phyloP scores from a whole-genome alignment of 2,329 filamentous ascomycete species.

The Metarhizium rileyi region DNA sequence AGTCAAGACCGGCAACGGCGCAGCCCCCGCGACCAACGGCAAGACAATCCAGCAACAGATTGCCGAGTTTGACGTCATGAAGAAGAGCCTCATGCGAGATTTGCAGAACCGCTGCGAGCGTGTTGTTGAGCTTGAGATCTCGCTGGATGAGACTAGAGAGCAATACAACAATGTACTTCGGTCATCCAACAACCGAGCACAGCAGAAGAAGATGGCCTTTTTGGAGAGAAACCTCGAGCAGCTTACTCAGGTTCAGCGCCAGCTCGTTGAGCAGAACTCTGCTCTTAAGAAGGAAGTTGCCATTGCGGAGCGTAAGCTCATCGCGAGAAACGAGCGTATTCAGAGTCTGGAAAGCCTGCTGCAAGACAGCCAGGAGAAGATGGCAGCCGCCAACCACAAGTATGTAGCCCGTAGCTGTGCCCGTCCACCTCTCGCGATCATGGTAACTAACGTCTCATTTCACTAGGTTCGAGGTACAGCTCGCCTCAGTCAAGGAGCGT shows the following conservation, averaged over 20 bases:
- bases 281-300: constrained; percentile 98
- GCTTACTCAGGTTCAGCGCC: constrained; percentile 90
- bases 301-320: constrained; percentile 94
- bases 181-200: constrained; percentile 92
- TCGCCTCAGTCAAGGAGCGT: constrained; percentile 94
- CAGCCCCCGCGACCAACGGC: constrained; percentile 59
- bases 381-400: constrained; percentile 95
- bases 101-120: constrained; percentile 96
- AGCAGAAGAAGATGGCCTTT: constrained; percentile 99
- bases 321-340: constrained; percentile 93
- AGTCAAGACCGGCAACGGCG: constrained; percentile 50
- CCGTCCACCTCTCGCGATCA: background rate
- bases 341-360: constrained; percentile 84
- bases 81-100: constrained; percentile 98
- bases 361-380: constrained; percentile 96
- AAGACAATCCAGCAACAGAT: constrained; percentile 97
- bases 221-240: constrained; percentile 96
- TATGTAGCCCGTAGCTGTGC: constrained; percentile 37
- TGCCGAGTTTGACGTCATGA: constrained; percentile 98
- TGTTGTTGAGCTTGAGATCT: constrained; percentile 96
- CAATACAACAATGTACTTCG: constrained; percentile 98
- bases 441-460: background rate
- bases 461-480: constrained; percentile 85
- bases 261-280: constrained; percentile 96
- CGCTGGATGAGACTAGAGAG: constrained; percentile 90